Evolutionary conservation across 2,329 filamentous ascomycete genomes (phyloP), one percentile per base, ranked within the genome.

Genomic region (Microdochium nivale): DNA sequence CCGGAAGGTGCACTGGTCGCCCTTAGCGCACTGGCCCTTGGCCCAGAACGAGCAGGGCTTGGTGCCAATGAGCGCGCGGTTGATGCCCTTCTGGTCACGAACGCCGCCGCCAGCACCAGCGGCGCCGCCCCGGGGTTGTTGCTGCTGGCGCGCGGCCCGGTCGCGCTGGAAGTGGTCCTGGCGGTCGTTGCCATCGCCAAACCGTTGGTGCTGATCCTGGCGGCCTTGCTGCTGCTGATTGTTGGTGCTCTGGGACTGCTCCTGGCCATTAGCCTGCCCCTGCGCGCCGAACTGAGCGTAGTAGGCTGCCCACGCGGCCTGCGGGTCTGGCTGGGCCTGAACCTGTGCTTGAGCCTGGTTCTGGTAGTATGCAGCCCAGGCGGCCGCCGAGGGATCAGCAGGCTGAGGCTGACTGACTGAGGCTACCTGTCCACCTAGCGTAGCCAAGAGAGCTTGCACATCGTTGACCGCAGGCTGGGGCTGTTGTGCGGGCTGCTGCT

Each of bases 1-100:
- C 52, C 85, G 77, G 65, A 86, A 90, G 2, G 86, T 88, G 70
- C 86, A 89, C 60, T 83, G 82, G 33, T 86, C 83, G 23, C 86
- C 86, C 63, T 88, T 84, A 7, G 80, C 81, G 67, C 86, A 89
- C 62, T 83, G 84, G 14, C 86, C 86, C 62, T 86, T 80, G 53
- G 80, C 76, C 74, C 76, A 89, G 65, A 88, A 90, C 21, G 77
- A 78, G 65, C 86, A 89, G 4, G 84, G 76, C 61, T 86, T 83
- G 44, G 84, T 86, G 51, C 83, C 81, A 48, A 83, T 81, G 14
- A 83, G 70, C 14, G 77, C 74, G 53, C 74, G 78, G 60, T 86
- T 81, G 55, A 74, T 73, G 14, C 67, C 69, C 52, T 72, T 72
- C 16, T 68, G 60, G 25, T 74, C 65, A 49, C 19, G 62, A 54